Base-by-base conservation (phyloP, 192 early-diverging fungal species). In the Coemansia sp. region DNA sequence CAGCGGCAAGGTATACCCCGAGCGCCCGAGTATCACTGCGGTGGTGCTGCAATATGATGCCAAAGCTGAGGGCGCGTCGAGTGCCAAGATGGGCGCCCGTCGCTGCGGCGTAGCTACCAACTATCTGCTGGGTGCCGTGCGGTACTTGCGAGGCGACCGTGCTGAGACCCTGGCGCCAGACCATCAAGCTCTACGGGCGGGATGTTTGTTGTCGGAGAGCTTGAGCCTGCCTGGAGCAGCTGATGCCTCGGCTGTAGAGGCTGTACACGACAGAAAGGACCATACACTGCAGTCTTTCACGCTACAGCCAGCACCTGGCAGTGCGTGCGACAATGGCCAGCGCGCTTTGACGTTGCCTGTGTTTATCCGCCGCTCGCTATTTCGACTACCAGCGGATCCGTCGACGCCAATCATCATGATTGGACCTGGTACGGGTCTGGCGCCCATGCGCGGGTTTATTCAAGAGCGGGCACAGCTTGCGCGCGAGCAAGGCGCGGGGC, bases 351-450 rank as follows among this genome's bases (percentile, higher is more conserved):
- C 76, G 1, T 19, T 84, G 42, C 95, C 95, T 10, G 76, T 98
- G 53, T 95, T 94, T 75, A 92, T 99, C 64, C 90, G 98, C 62
- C 87, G 90, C 46, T 94, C 91, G 23, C 85, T 88, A 50, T 99
- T 99, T 87, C 90, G 93, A 48, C 85, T 99, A 57, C 98, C 98
- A n/a, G 76, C 86, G 27, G 91, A 95, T 69, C 74, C 85, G 45
- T 67, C 84, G 8, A 72, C 89, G 11, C 98, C 98, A 17, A 81
- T 99, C 67, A 88, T 99, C 36, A 99, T 99, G 98, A 84, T 99
- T 36, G 98, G 98, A 0, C 98, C 98, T n/a, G 98, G 98, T 51
- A 99, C 98, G 4, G 98, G 98, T 48, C 93, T 99, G 41, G 98
- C 98, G 17, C 98, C 98, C 29, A 98, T 99, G 91, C 89, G 98